These are phyloP conservation scores for Toxicodendron radicans DNA, from an alignment of 345 rosid species.

Conservation along the genomic window DNA sequence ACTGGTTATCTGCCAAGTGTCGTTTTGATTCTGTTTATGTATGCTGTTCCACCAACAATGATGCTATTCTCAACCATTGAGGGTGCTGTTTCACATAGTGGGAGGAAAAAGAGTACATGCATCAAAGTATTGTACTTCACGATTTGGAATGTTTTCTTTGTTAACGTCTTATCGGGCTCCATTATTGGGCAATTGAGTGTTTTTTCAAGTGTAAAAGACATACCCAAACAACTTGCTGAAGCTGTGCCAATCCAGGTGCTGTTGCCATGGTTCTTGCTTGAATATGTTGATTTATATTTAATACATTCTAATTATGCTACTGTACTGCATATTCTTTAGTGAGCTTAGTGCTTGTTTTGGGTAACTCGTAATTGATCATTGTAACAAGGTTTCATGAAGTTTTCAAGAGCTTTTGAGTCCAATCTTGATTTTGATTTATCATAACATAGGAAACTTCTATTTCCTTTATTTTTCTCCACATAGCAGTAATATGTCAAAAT, in stretches of 20 bases:
- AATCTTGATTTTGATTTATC: neutral
- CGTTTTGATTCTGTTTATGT: constrained; percentile 60
- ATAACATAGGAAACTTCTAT: neutral
- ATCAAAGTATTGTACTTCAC: constrained; percentile 77
- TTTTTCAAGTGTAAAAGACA: constrained; percentile 57
- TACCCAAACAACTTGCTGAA: constrained; percentile 71
- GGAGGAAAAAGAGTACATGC: constrained; percentile 84
- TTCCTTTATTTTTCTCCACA: neutral
- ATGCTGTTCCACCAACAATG: constrained; percentile 87
- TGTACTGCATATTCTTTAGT: neutral
- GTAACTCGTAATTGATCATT: neutral
- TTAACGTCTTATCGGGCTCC: constrained; percentile 81
- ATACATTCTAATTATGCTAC: neutral
- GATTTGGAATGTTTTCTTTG: constrained; percentile 93
- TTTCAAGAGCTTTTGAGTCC: neutral
- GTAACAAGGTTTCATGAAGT: neutral
- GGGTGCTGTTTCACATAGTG: constrained; percentile 72
- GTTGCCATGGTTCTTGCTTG: constrained; percentile 14
- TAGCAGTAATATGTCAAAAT: neutral
- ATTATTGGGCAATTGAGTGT: constrained; percentile 51
- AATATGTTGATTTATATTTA: neutral
- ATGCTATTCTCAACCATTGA: constrained; percentile 77
- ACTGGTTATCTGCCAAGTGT: constrained; percentile 99
- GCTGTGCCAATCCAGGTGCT: constrained; percentile 77
- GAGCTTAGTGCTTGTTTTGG: neutral